A percentile compares a stretch with the other conserved stretches of the same genome.
phyloP scores from a whole-genome alignment of 495 filamentous ascomycete genomes.

The Hypoxylon trugodes region DNA sequence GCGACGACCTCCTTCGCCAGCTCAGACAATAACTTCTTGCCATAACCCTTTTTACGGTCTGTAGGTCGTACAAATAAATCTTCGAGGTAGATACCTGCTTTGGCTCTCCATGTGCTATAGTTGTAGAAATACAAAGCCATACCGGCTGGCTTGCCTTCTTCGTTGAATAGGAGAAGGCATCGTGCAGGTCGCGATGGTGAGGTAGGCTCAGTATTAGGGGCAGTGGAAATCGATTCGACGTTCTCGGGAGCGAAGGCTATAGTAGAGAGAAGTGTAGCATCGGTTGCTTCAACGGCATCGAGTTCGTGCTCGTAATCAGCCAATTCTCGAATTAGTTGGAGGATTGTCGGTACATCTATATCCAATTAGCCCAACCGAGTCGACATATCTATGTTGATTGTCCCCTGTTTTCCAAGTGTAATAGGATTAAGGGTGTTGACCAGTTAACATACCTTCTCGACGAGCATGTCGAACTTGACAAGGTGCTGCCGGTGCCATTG shows the following conservation, averaged over 20 bases:
- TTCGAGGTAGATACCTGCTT: constrained; percentile 92
- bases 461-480: constrained; percentile 42
- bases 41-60: constrained; percentile 80
- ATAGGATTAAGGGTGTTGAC: neutral
- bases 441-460: constrained; percentile 33
- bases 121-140: constrained; percentile 70
- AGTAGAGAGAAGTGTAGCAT: constrained; percentile 72
- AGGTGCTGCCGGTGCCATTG: constrained; percentile 34
- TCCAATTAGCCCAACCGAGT: constrained; percentile 18
- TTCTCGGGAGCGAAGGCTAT: constrained; percentile 74
- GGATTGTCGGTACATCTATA: constrained; percentile 74
- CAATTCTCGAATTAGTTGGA: constrained; percentile 84
- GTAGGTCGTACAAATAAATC: constrained; percentile 83
- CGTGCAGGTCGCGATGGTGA: constrained; percentile 53
- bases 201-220: constrained; percentile 53
- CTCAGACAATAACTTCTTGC: constrained; percentile 74
- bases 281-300: constrained; percentile 80
- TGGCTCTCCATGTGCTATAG: constrained; percentile 81
- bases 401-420: neutral
- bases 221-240: constrained; percentile 41
- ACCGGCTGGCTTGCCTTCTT: constrained; percentile 53
- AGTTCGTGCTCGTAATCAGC: constrained; percentile 85
- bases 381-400: too few relatives aligned
- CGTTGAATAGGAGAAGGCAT: constrained; percentile 57
- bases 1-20: constrained; percentile 79